phyloP scores from a whole-genome alignment of 2,329 filamentous ascomycete species.

The Hypoxylon sp. region DNA sequence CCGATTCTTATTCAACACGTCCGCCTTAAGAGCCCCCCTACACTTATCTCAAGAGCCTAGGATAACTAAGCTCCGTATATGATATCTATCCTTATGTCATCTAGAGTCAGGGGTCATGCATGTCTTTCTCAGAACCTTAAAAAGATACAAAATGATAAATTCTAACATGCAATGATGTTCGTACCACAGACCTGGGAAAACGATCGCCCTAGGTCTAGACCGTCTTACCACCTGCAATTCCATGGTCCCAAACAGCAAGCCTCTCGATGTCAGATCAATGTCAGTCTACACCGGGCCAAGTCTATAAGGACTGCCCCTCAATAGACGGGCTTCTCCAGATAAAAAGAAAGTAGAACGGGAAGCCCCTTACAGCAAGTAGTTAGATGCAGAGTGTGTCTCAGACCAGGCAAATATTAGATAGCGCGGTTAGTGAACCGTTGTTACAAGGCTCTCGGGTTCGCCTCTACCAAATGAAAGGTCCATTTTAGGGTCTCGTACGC shows the following conservation, averaged over 20 bases:
- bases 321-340: conserved; percentile 6
- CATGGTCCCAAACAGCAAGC: conserved; percentile 20
- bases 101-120: conserved; percentile 31
- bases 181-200: conserved; percentile 33
- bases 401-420: conserved; percentile 16
- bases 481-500: conserved; percentile 27
- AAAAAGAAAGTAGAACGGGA: conserved; percentile 6
- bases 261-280: conserved; percentile 34
- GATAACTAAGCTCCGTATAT: conserved; percentile 1
- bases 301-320: conserved; percentile 8
- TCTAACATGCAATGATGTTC: conserved; percentile 13
- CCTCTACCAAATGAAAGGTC: conserved; percentile 14
- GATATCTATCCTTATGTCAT: conserved; percentile 7
- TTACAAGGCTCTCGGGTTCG: conserved; percentile 22
- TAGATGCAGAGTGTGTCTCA: conserved; percentile 28
- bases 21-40: conserved; percentile 1
- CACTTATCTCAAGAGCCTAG: conserved; percentile 2
- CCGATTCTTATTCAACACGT: conserved; percentile 12
- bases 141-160: conserved; percentile 9
- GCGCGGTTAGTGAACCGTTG: neutral
- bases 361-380: conserved; percentile 3
- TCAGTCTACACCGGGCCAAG: conserved; percentile 6
- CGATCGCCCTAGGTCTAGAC: conserved; percentile 36
- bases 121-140: conserved; percentile 41
- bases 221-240: conserved; percentile 22